phyloP scores from a whole-genome alignment of 1,284 basidiomycete genomes.

The Afroboletus lepidellus region DNA sequence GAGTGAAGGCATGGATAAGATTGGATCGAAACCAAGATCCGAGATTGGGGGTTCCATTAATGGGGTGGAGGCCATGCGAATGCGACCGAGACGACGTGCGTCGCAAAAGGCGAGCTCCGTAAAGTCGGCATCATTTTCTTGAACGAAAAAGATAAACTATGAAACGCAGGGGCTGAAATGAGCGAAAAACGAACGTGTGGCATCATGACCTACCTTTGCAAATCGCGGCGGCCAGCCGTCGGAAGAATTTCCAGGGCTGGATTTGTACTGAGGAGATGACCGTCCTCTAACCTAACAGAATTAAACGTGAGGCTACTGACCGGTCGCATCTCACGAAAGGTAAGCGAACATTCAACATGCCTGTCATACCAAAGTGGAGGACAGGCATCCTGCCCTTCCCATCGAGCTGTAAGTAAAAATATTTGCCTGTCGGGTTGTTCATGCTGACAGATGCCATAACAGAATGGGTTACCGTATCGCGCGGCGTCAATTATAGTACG shows the following conservation, averaged over 20 bases:
- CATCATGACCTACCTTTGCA: conserved; percentile 52
- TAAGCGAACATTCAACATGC: conserved; percentile 64
- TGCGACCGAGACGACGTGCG: conserved; percentile 70
- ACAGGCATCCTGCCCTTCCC: conserved; percentile 66
- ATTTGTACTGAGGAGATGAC: conserved; percentile 62
- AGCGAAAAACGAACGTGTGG: not conserved
- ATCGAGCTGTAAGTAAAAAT: conserved; percentile 70
- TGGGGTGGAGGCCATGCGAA: conserved; percentile 63
- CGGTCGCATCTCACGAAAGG: not conserved
- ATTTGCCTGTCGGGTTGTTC: conserved; percentile 56
- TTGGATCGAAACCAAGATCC: conserved; percentile 75
- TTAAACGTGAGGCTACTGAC: not conserved
- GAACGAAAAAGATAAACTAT: conserved; percentile 65
- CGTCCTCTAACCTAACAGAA: conserved; percentile 58
- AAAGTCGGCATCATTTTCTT: conserved; percentile 28
- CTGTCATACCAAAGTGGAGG: conserved; percentile 84
- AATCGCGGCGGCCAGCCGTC: conserved; percentile 77
- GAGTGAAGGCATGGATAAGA: conserved; percentile 67
- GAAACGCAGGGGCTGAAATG: not conserved
- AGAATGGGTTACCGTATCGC: conserved; percentile 52
- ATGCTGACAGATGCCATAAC: not conserved
- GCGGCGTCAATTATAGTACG: conserved; percentile 59
- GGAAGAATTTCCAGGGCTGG: conserved; percentile 47
- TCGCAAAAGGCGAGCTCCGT: conserved; percentile 64
- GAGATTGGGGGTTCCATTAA: conserved; percentile 67